These are phyloP conservation scores for Fusarium longipes DNA, from an alignment of 2,329 filamentous ascomycete species.

Conservation along the genomic window DNA sequence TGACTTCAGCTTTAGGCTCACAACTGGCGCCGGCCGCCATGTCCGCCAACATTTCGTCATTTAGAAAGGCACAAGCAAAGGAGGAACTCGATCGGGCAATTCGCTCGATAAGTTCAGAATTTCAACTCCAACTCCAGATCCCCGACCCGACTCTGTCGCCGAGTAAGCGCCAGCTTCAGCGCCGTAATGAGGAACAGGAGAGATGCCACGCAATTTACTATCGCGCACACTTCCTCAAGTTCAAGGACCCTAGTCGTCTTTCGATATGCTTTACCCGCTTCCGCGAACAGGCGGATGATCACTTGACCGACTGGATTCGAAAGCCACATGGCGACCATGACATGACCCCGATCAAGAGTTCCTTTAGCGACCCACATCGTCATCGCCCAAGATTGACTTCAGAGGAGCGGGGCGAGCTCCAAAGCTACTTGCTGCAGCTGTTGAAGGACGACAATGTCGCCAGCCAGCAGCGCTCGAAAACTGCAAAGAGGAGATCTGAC, in stretches of 20 bases:
- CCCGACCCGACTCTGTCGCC: slow-evolving; percentile 44
- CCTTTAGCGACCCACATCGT: slow-evolving; percentile 38
- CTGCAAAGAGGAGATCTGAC: slow-evolving; percentile 40
- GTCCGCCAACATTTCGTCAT: slow-evolving; percentile 8
- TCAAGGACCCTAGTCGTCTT: slow-evolving; percentile 28
- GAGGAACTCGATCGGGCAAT: slow-evolving; percentile 44
- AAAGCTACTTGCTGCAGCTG: slow-evolving; percentile 39
- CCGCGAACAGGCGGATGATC: slow-evolving; percentile 34
- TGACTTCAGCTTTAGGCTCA: slow-evolving; percentile 5
- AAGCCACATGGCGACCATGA: slow-evolving; percentile 38
- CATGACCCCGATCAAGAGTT: slow-evolving; percentile 27
- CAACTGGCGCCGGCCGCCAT: slow-evolving; percentile 27
- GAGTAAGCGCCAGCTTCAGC: slow-evolving; percentile 37
- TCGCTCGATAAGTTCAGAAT: slow-evolving; percentile 44
- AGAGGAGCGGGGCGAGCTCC: slow-evolving; percentile 44
- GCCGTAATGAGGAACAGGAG: slow-evolving; percentile 39
- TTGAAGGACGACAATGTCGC: slow-evolving; percentile 28
- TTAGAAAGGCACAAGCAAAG: slow-evolving; percentile 17
- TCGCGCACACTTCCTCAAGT: slow-evolving; percentile 39
- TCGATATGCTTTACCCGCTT: slow-evolving; percentile 42
- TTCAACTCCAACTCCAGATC: slow-evolving; percentile 41
- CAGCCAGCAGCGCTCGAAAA: slow-evolving; percentile 14
- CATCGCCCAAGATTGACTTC: slow-evolving; percentile 26
- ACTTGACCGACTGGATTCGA: slow-evolving; percentile 36
- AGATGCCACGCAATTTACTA: slow-evolving; percentile 42